Evolutionary conservation across 1,284 basidiomycete species (phyloP).

Genomic region (Cutaneotrichosporon mucoides): DNA sequence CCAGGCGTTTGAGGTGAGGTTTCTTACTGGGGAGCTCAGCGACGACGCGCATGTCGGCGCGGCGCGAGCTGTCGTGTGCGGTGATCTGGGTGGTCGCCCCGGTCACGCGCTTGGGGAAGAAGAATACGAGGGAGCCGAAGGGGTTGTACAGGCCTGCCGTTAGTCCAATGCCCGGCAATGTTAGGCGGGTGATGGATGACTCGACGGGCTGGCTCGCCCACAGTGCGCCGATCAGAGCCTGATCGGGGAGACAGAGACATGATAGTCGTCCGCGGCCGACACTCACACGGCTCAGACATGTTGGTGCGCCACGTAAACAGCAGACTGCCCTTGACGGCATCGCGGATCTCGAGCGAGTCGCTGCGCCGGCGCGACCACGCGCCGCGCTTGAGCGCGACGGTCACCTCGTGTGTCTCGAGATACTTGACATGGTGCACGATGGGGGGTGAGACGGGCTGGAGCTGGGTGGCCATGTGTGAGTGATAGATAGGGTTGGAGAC

Average conservation of each 20-base stretch:
- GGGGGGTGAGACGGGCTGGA: not conserved
- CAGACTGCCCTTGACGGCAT: not conserved
- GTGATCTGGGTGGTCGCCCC: not conserved
- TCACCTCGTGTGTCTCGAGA: not conserved
- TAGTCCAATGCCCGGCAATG: not conserved
- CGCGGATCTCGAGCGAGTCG: not conserved
- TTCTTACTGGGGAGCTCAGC: not conserved
- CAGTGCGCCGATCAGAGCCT: not conserved
- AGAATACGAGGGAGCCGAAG: not conserved
- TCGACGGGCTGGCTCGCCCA: no score
- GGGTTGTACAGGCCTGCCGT: not conserved
- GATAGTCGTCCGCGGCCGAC: no score
- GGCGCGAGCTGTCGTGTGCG: not conserved
- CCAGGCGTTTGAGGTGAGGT: not conserved
- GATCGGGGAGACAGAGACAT: not conserved
- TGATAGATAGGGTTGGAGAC: no score
- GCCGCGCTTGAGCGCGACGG: not conserved
- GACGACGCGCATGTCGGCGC: not conserved
- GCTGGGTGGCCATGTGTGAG: not conserved
- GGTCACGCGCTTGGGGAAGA: not conserved
- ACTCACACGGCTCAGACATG: not conserved
- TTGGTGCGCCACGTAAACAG: not conserved
- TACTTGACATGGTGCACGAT: slow-evolving; percentile 1
- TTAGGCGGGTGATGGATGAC: no score
- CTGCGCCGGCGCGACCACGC: not conserved